These are phyloP conservation scores for Aspergillus coremiiformis DNA, from an alignment of 495 filamentous ascomycete genomes.

Conservation along the genomic window DNA sequence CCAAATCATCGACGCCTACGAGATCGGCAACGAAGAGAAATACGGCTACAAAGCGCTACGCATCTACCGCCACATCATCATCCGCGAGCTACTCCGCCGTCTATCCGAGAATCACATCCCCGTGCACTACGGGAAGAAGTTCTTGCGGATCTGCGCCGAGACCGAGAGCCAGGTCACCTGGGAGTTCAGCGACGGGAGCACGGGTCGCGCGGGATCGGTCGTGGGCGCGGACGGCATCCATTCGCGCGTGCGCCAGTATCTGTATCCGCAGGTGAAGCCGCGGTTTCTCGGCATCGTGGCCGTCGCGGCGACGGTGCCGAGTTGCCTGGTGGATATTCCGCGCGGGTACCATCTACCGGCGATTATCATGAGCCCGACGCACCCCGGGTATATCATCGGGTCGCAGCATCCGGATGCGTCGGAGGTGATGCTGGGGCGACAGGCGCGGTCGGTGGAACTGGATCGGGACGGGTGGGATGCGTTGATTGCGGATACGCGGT, in stretches of 20 bases:
- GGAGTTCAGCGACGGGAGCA: constrained; percentile 34
- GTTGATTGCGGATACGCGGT: constrained; percentile 26
- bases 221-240: constrained; percentile 48
- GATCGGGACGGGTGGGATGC: constrained; percentile 31
- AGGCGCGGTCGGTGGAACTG: constrained; percentile 24
- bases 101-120: constrained; percentile 28
- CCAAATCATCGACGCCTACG: constrained; percentile 33
- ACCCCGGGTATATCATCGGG: constrained; percentile 41
- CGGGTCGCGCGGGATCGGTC: constrained; percentile 23
- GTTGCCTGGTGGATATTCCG: constrained; percentile 14
- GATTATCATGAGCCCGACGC: constrained; percentile 30
- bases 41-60: constrained; percentile 42
- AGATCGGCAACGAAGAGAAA: constrained; percentile 36
- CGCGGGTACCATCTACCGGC: constrained; percentile 33
- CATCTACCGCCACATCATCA: constrained; percentile 41
- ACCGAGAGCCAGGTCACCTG: constrained; percentile 29
- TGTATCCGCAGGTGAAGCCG: constrained; percentile 26
- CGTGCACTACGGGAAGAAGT: constrained; percentile 37
- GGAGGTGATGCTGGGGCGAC: constrained; percentile 37
- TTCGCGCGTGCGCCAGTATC: constrained; percentile 34
- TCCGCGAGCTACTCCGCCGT: constrained; percentile 29
- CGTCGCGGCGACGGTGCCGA: constrained; percentile 24
- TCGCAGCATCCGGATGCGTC: constrained; percentile 39
- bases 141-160: constrained; percentile 30
- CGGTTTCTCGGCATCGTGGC: constrained; percentile 23